Conservation (phyloP, 345 rosid species). For the Corchorus olitorius region DNA sequence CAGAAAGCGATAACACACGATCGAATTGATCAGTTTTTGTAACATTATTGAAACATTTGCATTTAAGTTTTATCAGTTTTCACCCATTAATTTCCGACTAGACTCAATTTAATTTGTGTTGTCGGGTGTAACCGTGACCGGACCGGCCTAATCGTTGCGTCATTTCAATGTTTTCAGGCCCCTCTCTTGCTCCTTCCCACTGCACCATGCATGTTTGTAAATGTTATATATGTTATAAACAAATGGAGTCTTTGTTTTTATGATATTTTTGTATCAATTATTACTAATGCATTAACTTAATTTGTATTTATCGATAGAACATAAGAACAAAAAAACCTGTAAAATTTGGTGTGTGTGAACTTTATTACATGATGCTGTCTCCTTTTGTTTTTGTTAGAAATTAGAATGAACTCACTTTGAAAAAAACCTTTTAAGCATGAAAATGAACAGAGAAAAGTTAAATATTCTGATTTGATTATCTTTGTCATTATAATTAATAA, state of each 20-base stretch:
- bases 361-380: constrained; percentile 1
- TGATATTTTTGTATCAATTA: not conserved
- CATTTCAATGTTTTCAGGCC: constrained; percentile 17
- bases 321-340: not conserved
- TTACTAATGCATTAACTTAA: not conserved
- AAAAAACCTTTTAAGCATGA: constrained; percentile 2
- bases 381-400: not conserved
- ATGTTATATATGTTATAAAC: no score
- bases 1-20: constrained; percentile 21
- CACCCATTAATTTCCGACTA: constrained; percentile 2
- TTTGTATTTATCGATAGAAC: not conserved
- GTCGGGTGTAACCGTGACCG: constrained; percentile 22
- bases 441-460: constrained; percentile 3
- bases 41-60: not conserved
- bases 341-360: no score
- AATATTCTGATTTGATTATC: not conserved
- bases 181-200: not conserved
- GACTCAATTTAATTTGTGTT: not conserved
- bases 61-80: no score
- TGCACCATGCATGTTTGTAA: no score
- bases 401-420: not conserved
- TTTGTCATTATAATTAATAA: not conserved
- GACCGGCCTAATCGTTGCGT: constrained; percentile 2
- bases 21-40: not conserved
- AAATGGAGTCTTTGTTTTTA: not conserved